A percentile compares a stretch with the other conserved stretches of the same genome.
phyloP scores from a whole-genome alignment of 1,284 basidiomycete genomes.

The Schizophyllum amplum region DNA sequence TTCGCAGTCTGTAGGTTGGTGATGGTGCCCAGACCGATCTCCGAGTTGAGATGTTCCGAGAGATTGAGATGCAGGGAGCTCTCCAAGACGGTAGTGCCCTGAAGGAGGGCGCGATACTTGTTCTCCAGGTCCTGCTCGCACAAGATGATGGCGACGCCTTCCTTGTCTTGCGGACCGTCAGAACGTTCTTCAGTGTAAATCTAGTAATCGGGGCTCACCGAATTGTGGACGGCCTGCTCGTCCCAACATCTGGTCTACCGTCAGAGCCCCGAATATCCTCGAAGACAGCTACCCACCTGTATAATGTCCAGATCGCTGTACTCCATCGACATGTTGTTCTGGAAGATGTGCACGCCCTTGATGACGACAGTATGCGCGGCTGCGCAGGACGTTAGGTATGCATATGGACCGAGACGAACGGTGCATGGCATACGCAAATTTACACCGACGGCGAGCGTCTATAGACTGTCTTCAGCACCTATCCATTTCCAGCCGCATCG shows the following conservation, averaged over 20 bases:
- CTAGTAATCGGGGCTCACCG: constrained; percentile 33
- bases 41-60: constrained; percentile 87
- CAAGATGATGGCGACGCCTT: constrained; percentile 72
- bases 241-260: background rate
- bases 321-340: constrained; percentile 55
- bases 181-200: background rate
- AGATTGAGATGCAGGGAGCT: constrained; percentile 80
- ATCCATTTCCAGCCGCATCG: constrained; percentile 8
- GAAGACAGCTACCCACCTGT: constrained; percentile 82
- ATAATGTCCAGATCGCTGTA: constrained; percentile 79
- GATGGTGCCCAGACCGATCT: constrained; percentile 82
- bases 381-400: constrained; percentile 18
- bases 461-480: constrained; percentile 1
- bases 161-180: constrained; percentile 47
- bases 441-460: constrained; percentile 86
- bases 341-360: constrained; percentile 71
- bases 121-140: constrained; percentile 67
- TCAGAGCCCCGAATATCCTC: constrained; percentile 31
- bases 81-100: constrained; percentile 70
- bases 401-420: constrained; percentile 2
- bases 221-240: constrained; percentile 86
- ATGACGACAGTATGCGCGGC: constrained; percentile 78
- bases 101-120: constrained; percentile 62
- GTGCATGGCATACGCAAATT: constrained; percentile 60
- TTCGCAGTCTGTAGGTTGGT: constrained; percentile 58